Evolutionary conservation across 257 asterid species (phyloP).

Genomic region (Solanum tacnaense): DNA sequence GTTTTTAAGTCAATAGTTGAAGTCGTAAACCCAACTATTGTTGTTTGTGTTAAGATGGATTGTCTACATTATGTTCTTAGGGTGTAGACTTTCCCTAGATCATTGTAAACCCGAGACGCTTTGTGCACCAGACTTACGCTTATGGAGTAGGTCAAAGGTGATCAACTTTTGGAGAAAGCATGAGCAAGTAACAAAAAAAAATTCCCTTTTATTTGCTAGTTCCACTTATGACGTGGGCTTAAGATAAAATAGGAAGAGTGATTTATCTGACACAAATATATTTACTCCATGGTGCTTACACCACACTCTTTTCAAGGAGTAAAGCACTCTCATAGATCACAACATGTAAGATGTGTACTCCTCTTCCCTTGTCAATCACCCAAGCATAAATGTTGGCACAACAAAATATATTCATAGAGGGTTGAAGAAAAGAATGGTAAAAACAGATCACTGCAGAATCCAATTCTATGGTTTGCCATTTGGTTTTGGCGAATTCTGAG

Average conservation of each 20-base stretch:
- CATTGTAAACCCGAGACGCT: background rate
- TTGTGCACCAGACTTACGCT: background rate
- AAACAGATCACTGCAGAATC: background rate
- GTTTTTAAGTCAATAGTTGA: background rate
- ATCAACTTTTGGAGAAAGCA: background rate
- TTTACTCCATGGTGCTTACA: conserved; percentile 19
- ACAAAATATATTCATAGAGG: conserved; percentile 13
- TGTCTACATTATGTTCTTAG: background rate
- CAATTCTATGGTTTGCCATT: conserved; percentile 38
- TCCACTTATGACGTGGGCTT: background rate
- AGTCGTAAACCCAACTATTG: background rate
- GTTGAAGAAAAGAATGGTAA: conserved; percentile 16
- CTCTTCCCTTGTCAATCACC: conserved; percentile 14
- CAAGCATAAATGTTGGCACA: conserved; percentile 5
- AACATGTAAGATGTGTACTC: conserved; percentile 6
- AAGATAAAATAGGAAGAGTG: background rate
- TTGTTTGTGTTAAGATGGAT: background rate
- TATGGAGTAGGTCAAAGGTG: background rate
- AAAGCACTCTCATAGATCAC: conserved; percentile 1
- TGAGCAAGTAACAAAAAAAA: background rate
- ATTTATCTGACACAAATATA: background rate
- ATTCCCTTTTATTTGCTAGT: background rate
- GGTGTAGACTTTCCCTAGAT: background rate
- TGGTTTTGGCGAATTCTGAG: conserved; percentile 71
- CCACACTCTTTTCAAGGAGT: conserved; percentile 19